Evolutionary conservation across 768 basidiomycete genomes (phyloP), one percentile per base, ranked within the genome.

Genomic region (Suillus luteus): DNA sequence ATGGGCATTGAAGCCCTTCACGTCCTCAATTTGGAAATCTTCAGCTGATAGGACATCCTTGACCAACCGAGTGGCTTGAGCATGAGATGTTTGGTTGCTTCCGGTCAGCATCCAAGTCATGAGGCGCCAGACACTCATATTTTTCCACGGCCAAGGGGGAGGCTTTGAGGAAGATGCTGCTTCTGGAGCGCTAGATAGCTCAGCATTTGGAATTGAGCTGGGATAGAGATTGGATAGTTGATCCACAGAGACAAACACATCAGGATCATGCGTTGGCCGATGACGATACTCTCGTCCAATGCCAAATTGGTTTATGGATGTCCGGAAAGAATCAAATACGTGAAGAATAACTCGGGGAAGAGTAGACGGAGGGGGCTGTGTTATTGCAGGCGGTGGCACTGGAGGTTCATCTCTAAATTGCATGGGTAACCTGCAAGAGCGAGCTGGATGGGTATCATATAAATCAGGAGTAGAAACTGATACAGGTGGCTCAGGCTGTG

Each of bases 71-170:
- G 54, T 66, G 0, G 65, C 61, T 14, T 70, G 60, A 11, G 51
- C 12, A 1, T 11, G 51, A 2, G 69, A 71, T n/a, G 61, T 64
- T 17, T 59, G 51, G 0, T 14, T 12, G n/a, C 60, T 62, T 0
- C 70, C 64, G 0, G 43, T 60, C 27, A 70, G 3, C 48, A 63
- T 64, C 70, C 70, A 70, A 2, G 24, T 52, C 68, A 70, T 70
- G 15, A 68, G 31, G 0, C 44, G 19, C 65, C 65, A 67, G 1
- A 64, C 48, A 1, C 37, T 8, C 63, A 69, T 67, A 3, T 57
- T 61, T 24, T 22, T 17, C 67, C 65, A 68, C 1, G 68, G 67
- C 67, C 68, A 68, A 1, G 64, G 67, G 5, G 66, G 61, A 7
- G 43, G 37, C 22, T 24, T 44, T 9, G n/a, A 40, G 14, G 61